Evolutionary conservation across 225 moss, liverwort and hornwort species (phyloP), one percentile per base, ranked within the genome.

Genomic region (Straminergon stramineum): DNA sequence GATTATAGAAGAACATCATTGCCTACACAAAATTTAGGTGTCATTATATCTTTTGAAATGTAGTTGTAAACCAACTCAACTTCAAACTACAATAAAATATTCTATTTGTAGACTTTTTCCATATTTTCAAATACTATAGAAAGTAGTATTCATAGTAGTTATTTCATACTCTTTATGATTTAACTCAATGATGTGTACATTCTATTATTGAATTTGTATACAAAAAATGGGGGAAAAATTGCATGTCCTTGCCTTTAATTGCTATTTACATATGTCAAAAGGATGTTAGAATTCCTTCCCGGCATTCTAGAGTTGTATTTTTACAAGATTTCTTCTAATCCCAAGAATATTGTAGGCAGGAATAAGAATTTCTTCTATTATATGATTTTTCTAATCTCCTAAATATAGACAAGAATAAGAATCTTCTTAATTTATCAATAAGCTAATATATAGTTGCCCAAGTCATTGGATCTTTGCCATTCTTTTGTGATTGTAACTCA

Each of bases 361-460:
- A 31, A 31, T 48, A 48, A 30, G 18, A 28, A 18, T 30, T 28
- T 75, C 30, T 1, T 23, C 4, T n/a, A 21, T 12, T 14, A 39
- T 1, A 70, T 24, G 24, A 39, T 70, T 39, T 22, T 24, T 70
- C 24, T 41, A 39, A 24, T 70, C 1, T 5, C 5, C 0, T 8
- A 14, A 70, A 15, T 15, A 8, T 41, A 5, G 24, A 24, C 8
- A 41, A 27, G 10, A 43, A 41, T 41, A 26, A 26, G 15, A 71
- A 15, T 41, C 6, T 71, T 41, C 0, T 7, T 20, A 20, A 52
- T 51, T 76, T 32, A 51, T 51, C 7, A 0, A 20, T 43, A 43
- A 43, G 3, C 5, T 73, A 43, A 9, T 51, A 19, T 12, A 28
- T 6, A 1, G 4, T 43, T 26, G 26, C 0, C 7, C 7, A 1